phyloP scores from a whole-genome alignment of 2,329 filamentous ascomycete genomes.

The Cercospora zeae-maydis region DNA sequence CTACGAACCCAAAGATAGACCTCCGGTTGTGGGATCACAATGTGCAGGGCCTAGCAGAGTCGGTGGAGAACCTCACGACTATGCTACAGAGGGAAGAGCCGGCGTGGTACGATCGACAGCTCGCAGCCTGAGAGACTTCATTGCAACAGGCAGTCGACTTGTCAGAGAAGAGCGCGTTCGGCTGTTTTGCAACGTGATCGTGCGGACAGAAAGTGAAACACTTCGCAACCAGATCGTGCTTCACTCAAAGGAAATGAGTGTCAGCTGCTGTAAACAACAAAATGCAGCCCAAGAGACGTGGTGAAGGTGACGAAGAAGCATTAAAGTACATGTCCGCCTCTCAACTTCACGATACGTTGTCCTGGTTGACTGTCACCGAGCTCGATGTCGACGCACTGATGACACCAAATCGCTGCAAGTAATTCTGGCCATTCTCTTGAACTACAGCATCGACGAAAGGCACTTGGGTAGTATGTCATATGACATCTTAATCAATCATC shows the following conservation, averaged over 20 bases:
- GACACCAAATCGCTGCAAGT: too few relatives aligned
- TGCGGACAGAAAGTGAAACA: background rate
- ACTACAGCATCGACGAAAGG: background rate
- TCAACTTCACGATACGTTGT: too few relatives aligned
- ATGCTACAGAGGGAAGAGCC: constrained; percentile 78
- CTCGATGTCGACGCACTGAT: too few relatives aligned
- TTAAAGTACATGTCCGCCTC: too few relatives aligned
- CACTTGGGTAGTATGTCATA: background rate
- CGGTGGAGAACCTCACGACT: constrained; percentile 82
- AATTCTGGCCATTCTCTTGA: background rate
- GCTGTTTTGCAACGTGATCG: too few relatives aligned
- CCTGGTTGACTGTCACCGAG: too few relatives aligned
- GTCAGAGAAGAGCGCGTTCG: background rate
- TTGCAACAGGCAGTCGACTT: background rate
- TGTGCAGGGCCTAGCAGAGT: constrained; percentile 79
- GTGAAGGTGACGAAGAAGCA: background rate
- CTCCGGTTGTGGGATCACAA: constrained; percentile 85
- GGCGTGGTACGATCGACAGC: constrained; percentile 46
- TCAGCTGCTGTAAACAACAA: background rate
- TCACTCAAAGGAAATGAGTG: background rate
- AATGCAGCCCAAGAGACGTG: background rate
- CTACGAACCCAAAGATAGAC: constrained; percentile 54
- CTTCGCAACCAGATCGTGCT: background rate
- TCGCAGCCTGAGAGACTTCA: constrained; percentile 27
- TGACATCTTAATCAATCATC: background rate